Conservation (phyloP, 1,284 basidiomycete species). For the Somion occarium region DNA sequence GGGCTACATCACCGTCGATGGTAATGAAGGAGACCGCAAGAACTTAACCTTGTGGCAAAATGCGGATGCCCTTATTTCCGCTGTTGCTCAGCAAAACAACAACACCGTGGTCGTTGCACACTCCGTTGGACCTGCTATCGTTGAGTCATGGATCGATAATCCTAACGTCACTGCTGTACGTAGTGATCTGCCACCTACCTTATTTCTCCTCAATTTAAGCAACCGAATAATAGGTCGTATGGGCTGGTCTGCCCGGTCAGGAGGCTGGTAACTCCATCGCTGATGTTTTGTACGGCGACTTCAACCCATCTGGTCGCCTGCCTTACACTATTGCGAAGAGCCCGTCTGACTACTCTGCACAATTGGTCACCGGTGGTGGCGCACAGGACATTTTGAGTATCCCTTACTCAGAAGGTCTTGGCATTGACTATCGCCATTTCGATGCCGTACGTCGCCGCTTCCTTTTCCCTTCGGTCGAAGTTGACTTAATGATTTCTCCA, state of each 20-base stretch:
- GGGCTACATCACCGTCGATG: constrained; percentile 71
- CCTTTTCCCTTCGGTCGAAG: too few species aligned
- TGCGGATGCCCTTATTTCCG: constrained; percentile 60
- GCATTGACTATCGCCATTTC: constrained; percentile 79
- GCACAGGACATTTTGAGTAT: constrained; percentile 43
- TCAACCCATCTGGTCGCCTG: constrained; percentile 72
- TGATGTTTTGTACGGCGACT: constrained; percentile 67
- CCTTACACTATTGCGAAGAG: constrained; percentile 81
- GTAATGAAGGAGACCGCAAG: constrained; percentile 73
- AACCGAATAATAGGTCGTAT: constrained; percentile 41
- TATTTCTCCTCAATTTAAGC: not conserved
- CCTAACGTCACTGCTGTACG: constrained; percentile 66
- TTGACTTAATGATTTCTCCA: too few species aligned
- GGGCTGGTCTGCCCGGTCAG: constrained; percentile 69
- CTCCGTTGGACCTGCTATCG: constrained; percentile 67
- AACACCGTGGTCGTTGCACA: constrained; percentile 85
- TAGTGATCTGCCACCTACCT: constrained; percentile 15
- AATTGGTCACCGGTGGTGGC: constrained; percentile 39
- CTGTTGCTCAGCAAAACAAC: constrained; percentile 58
- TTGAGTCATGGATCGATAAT: constrained; percentile 78
- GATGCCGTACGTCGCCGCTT: constrained; percentile 47
- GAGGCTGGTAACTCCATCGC: constrained; percentile 75
- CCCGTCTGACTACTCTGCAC: constrained; percentile 60
- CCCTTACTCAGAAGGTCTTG: constrained; percentile 63
- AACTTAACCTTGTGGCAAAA: constrained; percentile 80